A percentile compares a stretch with the other conserved stretches of the same genome.
phyloP scores from a whole-genome alignment of 2,329 filamentous ascomycete species.

The Anisogramma anomala region DNA sequence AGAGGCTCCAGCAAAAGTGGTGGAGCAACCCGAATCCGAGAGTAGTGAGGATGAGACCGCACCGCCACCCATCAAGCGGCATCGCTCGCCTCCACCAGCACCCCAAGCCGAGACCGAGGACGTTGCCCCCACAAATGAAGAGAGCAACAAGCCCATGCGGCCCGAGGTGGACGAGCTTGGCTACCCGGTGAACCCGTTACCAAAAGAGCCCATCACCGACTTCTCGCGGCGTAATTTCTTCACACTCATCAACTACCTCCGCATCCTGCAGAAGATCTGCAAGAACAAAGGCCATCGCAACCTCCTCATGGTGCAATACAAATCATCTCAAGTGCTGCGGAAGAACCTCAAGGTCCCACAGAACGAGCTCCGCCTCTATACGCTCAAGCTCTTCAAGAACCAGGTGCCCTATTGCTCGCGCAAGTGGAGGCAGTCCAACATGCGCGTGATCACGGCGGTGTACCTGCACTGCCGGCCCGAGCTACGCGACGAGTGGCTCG shows the following conservation, averaged over 20 bases:
- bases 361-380: slow-evolving; percentile 77
- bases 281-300: slow-evolving; percentile 93
- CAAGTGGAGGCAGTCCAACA: slow-evolving; percentile 96
- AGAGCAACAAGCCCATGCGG: slow-evolving; percentile 22
- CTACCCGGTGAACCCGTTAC: slow-evolving; percentile 60
- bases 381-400: slow-evolving; percentile 95
- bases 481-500: slow-evolving; percentile 87
- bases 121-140: background rate
- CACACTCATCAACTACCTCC: slow-evolving; percentile 85
- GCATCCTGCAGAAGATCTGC: slow-evolving; percentile 95
- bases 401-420: slow-evolving; percentile 96
- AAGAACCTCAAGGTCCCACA: slow-evolving; percentile 89
- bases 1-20: slow-evolving; percentile 18
- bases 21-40: slow-evolving; percentile 19
- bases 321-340: slow-evolving; percentile 81
- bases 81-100: slow-evolving; percentile 34
- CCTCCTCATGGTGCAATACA: slow-evolving; percentile 87
- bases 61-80: slow-evolving; percentile 67
- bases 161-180: slow-evolving; percentile 78
- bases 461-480: slow-evolving; percentile 91
- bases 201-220: slow-evolving; percentile 67
- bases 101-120: slow-evolving; percentile 21
- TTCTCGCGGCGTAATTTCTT: slow-evolving; percentile 95
- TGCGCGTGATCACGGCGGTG: slow-evolving; percentile 95
- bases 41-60: slow-evolving; percentile 66